phyloP scores from a whole-genome alignment of 2,329 filamentous ascomycete species.

The Dactylellina drechsleri region DNA sequence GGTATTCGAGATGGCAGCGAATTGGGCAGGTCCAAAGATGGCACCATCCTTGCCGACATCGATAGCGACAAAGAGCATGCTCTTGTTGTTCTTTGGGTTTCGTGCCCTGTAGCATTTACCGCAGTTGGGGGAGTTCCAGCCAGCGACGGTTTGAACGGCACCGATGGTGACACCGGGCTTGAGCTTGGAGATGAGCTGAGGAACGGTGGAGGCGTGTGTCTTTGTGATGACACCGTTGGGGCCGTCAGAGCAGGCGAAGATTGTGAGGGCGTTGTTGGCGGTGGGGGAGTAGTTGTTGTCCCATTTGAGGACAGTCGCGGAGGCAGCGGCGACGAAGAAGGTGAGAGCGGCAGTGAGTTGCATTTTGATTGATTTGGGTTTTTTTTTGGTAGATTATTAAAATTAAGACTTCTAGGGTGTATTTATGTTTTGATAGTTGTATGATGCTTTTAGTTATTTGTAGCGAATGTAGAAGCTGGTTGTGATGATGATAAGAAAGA shows the following conservation, averaged over 20 bases:
- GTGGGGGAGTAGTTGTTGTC: constrained; percentile 31
- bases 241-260: constrained; percentile 42
- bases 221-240: constrained; percentile 31
- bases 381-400: neutral
- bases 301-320: constrained; percentile 28
- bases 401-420: neutral
- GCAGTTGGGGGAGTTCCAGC: constrained; percentile 68
- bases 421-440: neutral
- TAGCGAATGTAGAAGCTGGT: constrained; percentile 1
- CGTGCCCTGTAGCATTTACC: constrained; percentile 69
- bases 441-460: no score
- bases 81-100: constrained; percentile 23
- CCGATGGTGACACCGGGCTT: constrained; percentile 63
- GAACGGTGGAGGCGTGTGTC: neutral
- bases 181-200: constrained; percentile 24
- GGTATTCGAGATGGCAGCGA: neutral
- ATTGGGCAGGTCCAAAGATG: neutral
- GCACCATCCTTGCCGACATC: constrained; percentile 6
- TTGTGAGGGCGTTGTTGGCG: neutral
- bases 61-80: constrained; percentile 13
- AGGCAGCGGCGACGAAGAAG: constrained; percentile 29
- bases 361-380: neutral
- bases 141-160: constrained; percentile 66
- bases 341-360: constrained; percentile 10
- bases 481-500: neutral